Evolutionary conservation across 768 basidiomycete species (phyloP), one percentile per base, ranked within the genome.

Genomic region (Termitomyces sp.): DNA sequence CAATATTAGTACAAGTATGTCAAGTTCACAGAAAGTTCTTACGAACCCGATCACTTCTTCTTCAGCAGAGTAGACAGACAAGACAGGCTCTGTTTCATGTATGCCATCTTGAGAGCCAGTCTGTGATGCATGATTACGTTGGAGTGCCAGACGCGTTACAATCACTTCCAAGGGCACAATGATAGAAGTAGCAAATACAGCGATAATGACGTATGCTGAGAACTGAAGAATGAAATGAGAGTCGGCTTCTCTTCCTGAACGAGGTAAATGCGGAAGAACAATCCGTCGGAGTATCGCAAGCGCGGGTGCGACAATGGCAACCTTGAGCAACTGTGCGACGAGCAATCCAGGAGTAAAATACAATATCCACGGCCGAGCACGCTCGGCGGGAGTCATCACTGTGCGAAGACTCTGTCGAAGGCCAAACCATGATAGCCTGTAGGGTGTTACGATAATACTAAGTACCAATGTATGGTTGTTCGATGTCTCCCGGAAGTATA

Each of bases 361-460:
- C 41, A 93, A 66, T 38, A 85, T 76, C 90, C 90, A 93, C 2
- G 90, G 91, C 10, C 79, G 79, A 33, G 80, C 78, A 48, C 84
- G 82, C 69, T 93, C 91, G 7, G 88, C 88, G 5, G 89, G 86
- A 0, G 91, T 92, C 53, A 92, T 75, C 26, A 93, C 75, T 57
- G 83, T 68, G n/a, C 87, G 85, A 10, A 92, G 69, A 14, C 88
- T 81, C 59, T 79, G 75, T 47, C 79, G 66, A 0, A 78, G 72
- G 38, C 79, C 72, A 66, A 87, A 79, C 66, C 79, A 90, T 3
- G 87, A 79, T 33, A 93, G 74, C 63, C 78, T 84, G 69, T 87
- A 82, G 0, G 90, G 90, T 0, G 92, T 92, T 3, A 87, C 90
- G 60, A 93, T 87, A 0, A 90, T 78, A 43, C 91, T 93, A 10